These are phyloP conservation scores for Pythium phragmiticola DNA, from an alignment of 352 stramenopile species.

Conservation along the genomic window DNA sequence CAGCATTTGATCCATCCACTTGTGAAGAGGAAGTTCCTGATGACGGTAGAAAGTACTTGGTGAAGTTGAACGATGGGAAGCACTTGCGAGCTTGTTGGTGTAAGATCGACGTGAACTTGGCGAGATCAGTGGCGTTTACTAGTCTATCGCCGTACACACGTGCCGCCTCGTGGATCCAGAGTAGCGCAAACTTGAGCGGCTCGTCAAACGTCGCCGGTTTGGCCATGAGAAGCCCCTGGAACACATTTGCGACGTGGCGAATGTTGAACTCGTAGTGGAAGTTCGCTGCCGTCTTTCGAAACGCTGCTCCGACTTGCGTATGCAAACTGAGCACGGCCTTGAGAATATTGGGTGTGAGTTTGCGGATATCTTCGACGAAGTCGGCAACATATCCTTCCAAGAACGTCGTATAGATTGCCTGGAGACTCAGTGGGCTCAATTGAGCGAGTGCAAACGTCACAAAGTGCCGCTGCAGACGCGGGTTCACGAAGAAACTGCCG, in stretches of 20 bases:
- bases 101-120: constrained; percentile 86
- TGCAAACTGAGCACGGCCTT: constrained; percentile 91
- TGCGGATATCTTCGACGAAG: constrained; percentile 93
- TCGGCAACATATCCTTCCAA: constrained; percentile 92
- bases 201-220: constrained; percentile 85
- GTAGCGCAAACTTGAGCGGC: constrained; percentile 86
- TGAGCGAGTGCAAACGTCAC: constrained; percentile 92
- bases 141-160: constrained; percentile 96
- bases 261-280: constrained; percentile 99
- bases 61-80: constrained; percentile 91
- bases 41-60: constrained; percentile 81
- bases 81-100: constrained; percentile 92
- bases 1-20: constrained; percentile 20
- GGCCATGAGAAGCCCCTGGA: constrained; percentile 92
- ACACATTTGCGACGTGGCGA: constrained; percentile 93
- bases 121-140: constrained; percentile 73
- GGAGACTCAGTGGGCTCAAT: constrained; percentile 82
- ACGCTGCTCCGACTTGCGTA: constrained; percentile 63
- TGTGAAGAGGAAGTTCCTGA: constrained; percentile 26
- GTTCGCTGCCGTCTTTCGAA: constrained; percentile 93
- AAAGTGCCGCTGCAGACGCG: constrained; percentile 94
- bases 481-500: constrained; percentile 92
- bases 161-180: constrained; percentile 97
- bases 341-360: constrained; percentile 80
- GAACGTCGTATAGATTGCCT: constrained; percentile 95